Evolutionary conservation across 768 basidiomycete genomes (phyloP), one percentile per base, ranked within the genome.

Genomic region (Gloeostereum incarnatum): DNA sequence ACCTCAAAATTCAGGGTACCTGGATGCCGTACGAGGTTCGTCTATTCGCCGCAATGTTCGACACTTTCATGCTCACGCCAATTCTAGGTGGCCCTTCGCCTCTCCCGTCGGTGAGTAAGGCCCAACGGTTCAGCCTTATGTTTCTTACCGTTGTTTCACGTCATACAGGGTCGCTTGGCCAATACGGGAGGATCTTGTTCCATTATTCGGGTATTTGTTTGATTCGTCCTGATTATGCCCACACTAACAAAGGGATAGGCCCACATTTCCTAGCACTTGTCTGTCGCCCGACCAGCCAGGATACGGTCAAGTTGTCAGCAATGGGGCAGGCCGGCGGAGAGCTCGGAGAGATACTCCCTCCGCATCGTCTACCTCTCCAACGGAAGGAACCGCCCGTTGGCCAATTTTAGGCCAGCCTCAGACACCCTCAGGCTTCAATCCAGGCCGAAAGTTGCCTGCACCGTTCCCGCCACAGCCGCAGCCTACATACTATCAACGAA

Each of bases 1-100:
- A 87, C 61, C 73, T 92, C 43, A 90, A 91, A 63, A 90, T 92
- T 31, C 89, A 92, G 53, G 89, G 89, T 22, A 90, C 89, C 16
- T 92, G 89, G 89, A 85, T 91, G 79, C 88, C 88, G 23, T 91
- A 84, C 59, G 88, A 87, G 68, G 82, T 83, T 48, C 44, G 71
- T 54, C 29, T 27, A 22, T 22, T 36, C 36, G 11, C 22, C 27
- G 4, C 23, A 25, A 44, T 38, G 27, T n/a, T n/a, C n/a, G n/a
- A n/a, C n/a, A n/a, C n/a, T 5, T 16, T 13, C 27, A 35, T 35
- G 27, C 44, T 45, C 11, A 38, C 40, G 36, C 25, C 27, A 39
- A 46, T 50, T 41, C 16, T 49, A 91, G 81, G 80, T 87, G 40
- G 87, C 88, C 9, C 70, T 88, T 40, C 73, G 78, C 39, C 61